Conservation (phyloP, 2,329 filamentous ascomycete genomes). For the Aspergillus oerlinghausenensis region DNA sequence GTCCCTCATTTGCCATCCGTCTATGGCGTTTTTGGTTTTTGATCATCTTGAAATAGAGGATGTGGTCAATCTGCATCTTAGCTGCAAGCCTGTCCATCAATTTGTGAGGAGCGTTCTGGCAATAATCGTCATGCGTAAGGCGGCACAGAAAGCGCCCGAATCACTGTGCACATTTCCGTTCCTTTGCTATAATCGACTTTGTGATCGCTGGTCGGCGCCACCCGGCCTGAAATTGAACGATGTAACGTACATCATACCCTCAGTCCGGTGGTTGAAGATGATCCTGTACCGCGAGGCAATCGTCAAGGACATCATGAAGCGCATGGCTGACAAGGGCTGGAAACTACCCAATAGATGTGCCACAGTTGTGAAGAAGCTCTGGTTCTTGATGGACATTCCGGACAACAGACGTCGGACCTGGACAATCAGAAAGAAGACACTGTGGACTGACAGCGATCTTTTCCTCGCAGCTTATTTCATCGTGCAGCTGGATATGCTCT, state of each 20-base stretch:
- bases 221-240: constrained; percentile 17
- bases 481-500: constrained; percentile 66
- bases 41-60: constrained; percentile 52
- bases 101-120: constrained; percentile 57
- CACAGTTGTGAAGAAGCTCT: constrained; percentile 59
- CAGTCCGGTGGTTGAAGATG: constrained; percentile 65
- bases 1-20: constrained; percentile 26
- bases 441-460: constrained; percentile 60
- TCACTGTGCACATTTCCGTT: constrained; percentile 58
- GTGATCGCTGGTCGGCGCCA: constrained; percentile 56
- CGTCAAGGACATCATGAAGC: constrained; percentile 59
- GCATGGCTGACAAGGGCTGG: constrained; percentile 56
- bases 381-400: constrained; percentile 66
- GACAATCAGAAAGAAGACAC: constrained; percentile 48
- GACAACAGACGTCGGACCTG: constrained; percentile 53
- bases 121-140: constrained; percentile 55
- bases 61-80: constrained; percentile 61
- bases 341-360: constrained; percentile 49
- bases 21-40: constrained; percentile 54
- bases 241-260: constrained; percentile 47
- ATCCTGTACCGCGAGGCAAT: constrained; percentile 55
- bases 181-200: constrained; percentile 53
- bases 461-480: constrained; percentile 61
- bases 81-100: constrained; percentile 59
- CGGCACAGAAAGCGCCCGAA: constrained; percentile 50